phyloP scores from a whole-genome alignment of 345 rosid genomes.

The Bruguiera gymnorhiza region DNA sequence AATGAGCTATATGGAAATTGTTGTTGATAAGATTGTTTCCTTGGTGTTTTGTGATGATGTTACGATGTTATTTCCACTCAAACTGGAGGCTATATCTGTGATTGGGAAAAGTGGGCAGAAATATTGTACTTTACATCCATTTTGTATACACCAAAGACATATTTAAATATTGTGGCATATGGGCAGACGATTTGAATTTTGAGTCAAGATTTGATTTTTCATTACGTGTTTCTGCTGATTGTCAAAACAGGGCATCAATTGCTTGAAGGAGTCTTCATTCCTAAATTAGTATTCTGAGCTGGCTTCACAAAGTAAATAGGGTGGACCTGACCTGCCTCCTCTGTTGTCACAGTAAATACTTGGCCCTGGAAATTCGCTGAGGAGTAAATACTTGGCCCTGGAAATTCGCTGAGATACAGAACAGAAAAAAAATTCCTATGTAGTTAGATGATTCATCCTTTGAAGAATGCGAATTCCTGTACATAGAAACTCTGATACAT shows the following conservation, averaged over 20 bases:
- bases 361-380: too few species aligned
- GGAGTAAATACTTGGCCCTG: conserved; percentile 6
- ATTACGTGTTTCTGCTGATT: conserved; percentile 3
- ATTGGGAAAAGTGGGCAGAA: conserved; percentile 38
- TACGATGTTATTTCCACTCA: conserved; percentile 48
- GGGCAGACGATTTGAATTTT: not conserved
- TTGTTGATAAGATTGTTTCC: conserved; percentile 55
- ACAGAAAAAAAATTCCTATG: too few species aligned
- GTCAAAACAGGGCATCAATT: conserved; percentile 39
- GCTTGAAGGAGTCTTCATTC: conserved; percentile 34
- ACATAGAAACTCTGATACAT: too few species aligned
- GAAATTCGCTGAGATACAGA: too few species aligned
- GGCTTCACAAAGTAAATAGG: not conserved
- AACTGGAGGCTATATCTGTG: conserved; percentile 58
- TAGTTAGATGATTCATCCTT: too few species aligned
- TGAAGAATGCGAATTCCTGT: too few species aligned
- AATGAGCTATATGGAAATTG: conserved; percentile 36
- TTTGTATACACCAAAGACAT: not conserved
- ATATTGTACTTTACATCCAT: not conserved
- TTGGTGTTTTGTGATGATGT: conserved; percentile 41
- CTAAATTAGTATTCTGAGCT: conserved; percentile 2
- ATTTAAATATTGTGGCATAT: not conserved
- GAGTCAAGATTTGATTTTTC: not conserved
- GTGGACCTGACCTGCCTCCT: not conserved
- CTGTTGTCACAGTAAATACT: conserved; percentile 3